These are phyloP conservation scores for Rosa multiflora DNA, from an alignment of 306 rosid genomes.

Conservation along the genomic window DNA sequence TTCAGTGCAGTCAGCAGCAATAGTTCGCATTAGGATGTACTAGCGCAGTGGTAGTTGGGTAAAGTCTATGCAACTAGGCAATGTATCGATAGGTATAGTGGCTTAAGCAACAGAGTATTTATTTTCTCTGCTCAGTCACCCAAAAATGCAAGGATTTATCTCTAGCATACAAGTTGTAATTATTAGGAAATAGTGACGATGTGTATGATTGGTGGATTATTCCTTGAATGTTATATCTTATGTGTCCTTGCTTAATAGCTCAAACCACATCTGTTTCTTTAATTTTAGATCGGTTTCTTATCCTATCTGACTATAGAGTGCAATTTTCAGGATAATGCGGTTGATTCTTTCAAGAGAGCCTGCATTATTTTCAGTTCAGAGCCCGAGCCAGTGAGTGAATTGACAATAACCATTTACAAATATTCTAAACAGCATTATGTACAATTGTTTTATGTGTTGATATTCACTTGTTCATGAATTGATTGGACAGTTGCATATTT, in stretches of 20 bases:
- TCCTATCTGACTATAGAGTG: constrained; percentile 25
- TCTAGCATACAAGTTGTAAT: background rate
- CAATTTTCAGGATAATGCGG: constrained; percentile 65
- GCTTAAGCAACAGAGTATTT: background rate
- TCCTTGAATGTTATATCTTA: background rate
- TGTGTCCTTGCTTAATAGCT: background rate
- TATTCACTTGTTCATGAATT: constrained; percentile 29
- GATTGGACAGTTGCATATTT: constrained; percentile 74
- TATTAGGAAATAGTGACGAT: background rate
- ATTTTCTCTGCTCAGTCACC: background rate
- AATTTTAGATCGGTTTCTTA: constrained; percentile 7
- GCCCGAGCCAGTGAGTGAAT: constrained; percentile 55
- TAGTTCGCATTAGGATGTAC: background rate
- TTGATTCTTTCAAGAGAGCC: constrained; percentile 60
- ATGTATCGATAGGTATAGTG: background rate
- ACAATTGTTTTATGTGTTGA: constrained; percentile 21
- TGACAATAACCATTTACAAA: background rate
- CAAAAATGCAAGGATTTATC: background rate
- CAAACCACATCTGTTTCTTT: background rate
- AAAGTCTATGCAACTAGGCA: background rate
- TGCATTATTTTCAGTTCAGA: constrained; percentile 58
- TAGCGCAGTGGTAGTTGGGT: background rate
- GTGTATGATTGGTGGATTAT: background rate
- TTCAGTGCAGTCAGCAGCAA: background rate
- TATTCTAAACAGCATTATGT: background rate